phyloP scores from a whole-genome alignment of 208 protist species.

The Wallacemonas sp. region DNA sequence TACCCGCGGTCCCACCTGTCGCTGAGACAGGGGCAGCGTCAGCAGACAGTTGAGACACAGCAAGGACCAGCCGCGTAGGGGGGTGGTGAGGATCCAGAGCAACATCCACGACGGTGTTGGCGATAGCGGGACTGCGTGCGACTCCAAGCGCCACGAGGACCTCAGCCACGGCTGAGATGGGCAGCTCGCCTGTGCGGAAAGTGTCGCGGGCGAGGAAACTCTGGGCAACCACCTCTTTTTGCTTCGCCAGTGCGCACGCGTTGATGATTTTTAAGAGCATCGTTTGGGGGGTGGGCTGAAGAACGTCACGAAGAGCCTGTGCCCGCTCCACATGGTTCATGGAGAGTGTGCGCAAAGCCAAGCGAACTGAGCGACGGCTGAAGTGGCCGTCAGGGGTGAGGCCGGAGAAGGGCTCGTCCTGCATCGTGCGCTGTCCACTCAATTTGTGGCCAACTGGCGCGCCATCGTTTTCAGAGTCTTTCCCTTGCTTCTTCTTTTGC shows the following conservation, averaged over 20 bases:
- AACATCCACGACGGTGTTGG: constrained; percentile 11
- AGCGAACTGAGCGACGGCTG: constrained; percentile 43
- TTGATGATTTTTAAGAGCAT: constrained; percentile 36
- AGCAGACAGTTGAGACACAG: neutral
- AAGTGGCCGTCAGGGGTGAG: constrained; percentile 38
- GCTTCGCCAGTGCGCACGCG: constrained; percentile 35
- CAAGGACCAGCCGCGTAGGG: neutral
- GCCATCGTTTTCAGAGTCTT: constrained; percentile 1
- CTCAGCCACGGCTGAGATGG: constrained; percentile 36
- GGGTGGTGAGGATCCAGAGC: neutral
- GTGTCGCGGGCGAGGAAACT: constrained; percentile 61
- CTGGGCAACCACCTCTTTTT: constrained; percentile 42
- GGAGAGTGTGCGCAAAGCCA: constrained; percentile 36
- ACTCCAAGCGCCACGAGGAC: constrained; percentile 57
- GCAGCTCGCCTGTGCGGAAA: constrained; percentile 60
- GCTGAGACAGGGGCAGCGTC: neutral
- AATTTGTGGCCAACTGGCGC: too few relatives aligned
- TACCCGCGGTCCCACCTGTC: neutral
- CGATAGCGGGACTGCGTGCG: constrained; percentile 42
- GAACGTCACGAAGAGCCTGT: constrained; percentile 29
- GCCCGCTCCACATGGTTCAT: constrained; percentile 41
- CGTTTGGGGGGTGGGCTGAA: constrained; percentile 26
- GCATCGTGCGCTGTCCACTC: neutral
- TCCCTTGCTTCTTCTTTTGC: neutral
- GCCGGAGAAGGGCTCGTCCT: neutral